phyloP scores from a whole-genome alignment of 352 stramenopile species.

The Halophytophthora polymorphica region DNA sequence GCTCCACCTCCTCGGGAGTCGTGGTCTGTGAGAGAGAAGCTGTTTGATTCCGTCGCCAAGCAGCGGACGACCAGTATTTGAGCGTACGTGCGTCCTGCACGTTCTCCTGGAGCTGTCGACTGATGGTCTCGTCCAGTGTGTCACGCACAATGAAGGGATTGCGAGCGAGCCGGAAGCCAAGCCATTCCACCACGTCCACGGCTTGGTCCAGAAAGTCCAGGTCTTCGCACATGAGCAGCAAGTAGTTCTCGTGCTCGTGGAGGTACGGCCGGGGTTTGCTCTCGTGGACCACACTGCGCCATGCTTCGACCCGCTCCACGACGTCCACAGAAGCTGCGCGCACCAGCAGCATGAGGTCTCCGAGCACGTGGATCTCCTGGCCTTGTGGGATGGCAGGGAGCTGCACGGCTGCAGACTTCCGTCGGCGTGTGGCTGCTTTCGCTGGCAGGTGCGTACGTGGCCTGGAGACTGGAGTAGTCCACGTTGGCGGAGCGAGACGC shows the following conservation, averaged over 20 bases:
- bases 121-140: slow-evolving; percentile 29
- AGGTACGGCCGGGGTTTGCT: slow-evolving; percentile 34
- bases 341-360: slow-evolving; percentile 48
- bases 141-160: slow-evolving; percentile 53
- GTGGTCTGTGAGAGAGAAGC: not conserved
- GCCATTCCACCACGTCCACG: slow-evolving; percentile 38
- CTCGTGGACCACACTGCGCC: slow-evolving; percentile 37
- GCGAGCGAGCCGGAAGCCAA: slow-evolving; percentile 45
- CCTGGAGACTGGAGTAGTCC: not conserved
- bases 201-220: slow-evolving; percentile 46
- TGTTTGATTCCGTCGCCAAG: slow-evolving; percentile 14
- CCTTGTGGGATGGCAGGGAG: slow-evolving; percentile 17
- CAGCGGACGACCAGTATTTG: slow-evolving; percentile 27
- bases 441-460: not conserved
- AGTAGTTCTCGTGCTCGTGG: slow-evolving; percentile 40
- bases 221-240: slow-evolving; percentile 54
- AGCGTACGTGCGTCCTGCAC: slow-evolving; percentile 21
- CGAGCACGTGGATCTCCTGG: slow-evolving; percentile 55
- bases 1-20: not conserved
- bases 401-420: not conserved
- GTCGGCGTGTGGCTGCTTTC: not conserved
- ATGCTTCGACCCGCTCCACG: slow-evolving; percentile 42
- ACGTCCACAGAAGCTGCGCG: slow-evolving; percentile 57
- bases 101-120: slow-evolving; percentile 4
- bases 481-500: slow-evolving; percentile 9